Base-by-base conservation (phyloP, 1,284 basidiomycete genomes). In the Ceratobasidium papillatum region DNA sequence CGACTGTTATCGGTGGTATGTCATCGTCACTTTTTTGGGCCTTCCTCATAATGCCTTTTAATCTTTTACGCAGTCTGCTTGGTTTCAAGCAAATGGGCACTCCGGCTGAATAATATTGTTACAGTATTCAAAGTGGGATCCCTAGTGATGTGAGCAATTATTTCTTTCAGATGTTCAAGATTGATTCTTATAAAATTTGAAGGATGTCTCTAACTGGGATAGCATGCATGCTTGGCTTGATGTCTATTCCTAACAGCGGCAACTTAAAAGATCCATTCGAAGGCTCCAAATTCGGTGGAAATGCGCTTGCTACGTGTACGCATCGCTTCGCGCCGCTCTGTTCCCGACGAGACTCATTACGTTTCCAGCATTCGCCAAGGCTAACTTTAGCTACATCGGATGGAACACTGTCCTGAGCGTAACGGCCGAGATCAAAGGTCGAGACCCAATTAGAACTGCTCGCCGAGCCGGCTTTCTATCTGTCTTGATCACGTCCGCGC, bases 281-380 rank as follows among this genome's bases (percentile, higher is more conserved):
- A 1, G 87, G 85, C 25, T 85, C 86, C 64, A 86, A 86, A 0
- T 81, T 80, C 45, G 86, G 83, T 65, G 81, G 84, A 65, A 82
- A 84, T 25, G 84, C 86, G 36, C 84, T 84, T 36, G 69, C 80
- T 78, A 51, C 43, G 4, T 41, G 32, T 25, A 51, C 14, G 27
- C 71, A 8, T 34, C 12, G 1, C 32, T 25, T 56, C 27, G 7
- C 12, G 17, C 17, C 11, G 64, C 74, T 52, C 14, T 43, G 76
- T 19, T 56, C 14, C n/a, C 9, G 2, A 49, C 34, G 34, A 32
- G 11, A 30, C 25, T 43, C n/a, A 73, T 88, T 86, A 88, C 87
- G 74, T 86, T 87, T 1, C 88, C 88, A 4, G 88, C 87, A 3
- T 88, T 82, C 1, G 87, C 87, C 83, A 89, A 89, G 76, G 87